phyloP scores from a whole-genome alignment of 148 eudicot species.

The Rhododendron henanense region DNA sequence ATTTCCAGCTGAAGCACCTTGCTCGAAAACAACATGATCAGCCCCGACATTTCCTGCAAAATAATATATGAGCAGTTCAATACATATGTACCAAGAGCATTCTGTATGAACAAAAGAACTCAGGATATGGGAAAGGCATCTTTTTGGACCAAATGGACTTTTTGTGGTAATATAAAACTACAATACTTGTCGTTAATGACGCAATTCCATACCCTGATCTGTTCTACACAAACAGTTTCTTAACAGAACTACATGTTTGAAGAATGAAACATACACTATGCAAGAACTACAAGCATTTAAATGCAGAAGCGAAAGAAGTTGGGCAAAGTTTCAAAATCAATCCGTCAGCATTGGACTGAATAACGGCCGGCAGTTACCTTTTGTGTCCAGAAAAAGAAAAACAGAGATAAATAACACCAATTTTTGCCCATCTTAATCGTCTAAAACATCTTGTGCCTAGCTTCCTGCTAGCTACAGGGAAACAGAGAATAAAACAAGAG shows the following conservation, averaged over 20 bases:
- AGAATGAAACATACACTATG: neutral
- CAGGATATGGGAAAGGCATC: neutral
- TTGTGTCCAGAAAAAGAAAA: neutral
- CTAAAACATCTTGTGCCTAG: neutral
- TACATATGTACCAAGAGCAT: neutral
- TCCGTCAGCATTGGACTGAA: neutral
- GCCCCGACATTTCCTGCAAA: conserved; percentile 38
- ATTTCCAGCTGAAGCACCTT: conserved; percentile 50
- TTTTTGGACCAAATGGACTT: neutral
- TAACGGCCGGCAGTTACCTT: neutral
- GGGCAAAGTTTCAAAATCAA: neutral
- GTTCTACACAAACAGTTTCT: neutral
- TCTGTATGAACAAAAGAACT: neutral
- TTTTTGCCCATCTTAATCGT: neutral
- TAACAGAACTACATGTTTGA: neutral
- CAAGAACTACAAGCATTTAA: neutral
- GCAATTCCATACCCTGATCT: neutral
- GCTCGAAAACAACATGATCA: conserved; percentile 44
- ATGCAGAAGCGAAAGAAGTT: neutral
- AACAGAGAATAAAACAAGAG: neutral
- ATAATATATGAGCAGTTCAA: neutral
- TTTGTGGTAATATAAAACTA: neutral
- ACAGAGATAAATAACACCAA: neutral
- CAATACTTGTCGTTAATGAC: neutral
- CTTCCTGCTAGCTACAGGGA: neutral